Evolutionary conservation across 208 protist genomes (phyloP).

Genomic region (Willaertia magna): DNA sequence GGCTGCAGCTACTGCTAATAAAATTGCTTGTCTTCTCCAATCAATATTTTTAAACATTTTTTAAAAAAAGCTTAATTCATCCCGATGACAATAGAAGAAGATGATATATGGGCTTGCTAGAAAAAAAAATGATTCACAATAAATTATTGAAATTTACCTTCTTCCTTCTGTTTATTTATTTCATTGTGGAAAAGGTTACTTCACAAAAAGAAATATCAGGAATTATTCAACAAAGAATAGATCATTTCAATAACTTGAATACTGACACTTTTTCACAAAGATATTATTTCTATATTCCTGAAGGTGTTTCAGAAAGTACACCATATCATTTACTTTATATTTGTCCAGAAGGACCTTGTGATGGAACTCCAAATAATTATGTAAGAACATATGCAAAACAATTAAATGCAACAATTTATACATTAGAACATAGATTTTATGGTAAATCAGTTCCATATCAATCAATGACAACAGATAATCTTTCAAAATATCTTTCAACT

Average conservation of each 20-base stretch:
- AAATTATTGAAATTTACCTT: no score
- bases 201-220: no score
- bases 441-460: neutral
- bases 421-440: constrained; percentile 3
- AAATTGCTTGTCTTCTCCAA: no score
- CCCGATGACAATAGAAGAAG: no score
- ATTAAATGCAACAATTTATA: neutral
- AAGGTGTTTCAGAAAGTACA: neutral
- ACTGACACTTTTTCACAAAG: neutral
- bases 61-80: no score
- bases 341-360: neutral
- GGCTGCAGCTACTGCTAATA: no score
- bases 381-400: neutral
- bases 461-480: neutral
- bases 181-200: no score
- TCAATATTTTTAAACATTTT: no score
- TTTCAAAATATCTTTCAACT: neutral
- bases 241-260: neutral
- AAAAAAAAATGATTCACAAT: no score
- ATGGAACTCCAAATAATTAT: neutral
- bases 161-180: no score
- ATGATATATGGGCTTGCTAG: no score
- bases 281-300: neutral
- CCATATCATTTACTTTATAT: neutral
- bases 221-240: neutral